phyloP scores from a whole-genome alignment of 2,329 filamentous ascomycete genomes.

The Lecanicillium sp. region DNA sequence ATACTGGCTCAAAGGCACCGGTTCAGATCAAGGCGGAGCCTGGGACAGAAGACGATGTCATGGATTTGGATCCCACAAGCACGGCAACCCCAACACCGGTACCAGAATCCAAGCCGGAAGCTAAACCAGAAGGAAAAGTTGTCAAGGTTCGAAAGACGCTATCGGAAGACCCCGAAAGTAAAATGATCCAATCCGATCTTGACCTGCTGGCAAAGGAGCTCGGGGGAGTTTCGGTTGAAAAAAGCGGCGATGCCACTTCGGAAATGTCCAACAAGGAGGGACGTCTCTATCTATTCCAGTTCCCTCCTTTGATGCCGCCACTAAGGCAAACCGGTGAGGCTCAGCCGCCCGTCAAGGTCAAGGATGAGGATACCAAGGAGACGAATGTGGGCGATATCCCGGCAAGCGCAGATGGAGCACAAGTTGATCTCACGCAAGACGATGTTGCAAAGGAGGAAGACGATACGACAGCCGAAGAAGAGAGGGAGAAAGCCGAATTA shows the following conservation, averaged over 20 bases:
- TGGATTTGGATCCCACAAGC: slow-evolving; percentile 9
- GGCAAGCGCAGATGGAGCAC: slow-evolving; percentile 14
- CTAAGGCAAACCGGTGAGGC: slow-evolving; percentile 27
- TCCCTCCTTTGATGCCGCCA: slow-evolving; percentile 53
- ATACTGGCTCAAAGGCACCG: slow-evolving; percentile 26
- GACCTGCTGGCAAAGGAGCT: slow-evolving; percentile 34
- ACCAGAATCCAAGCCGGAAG: neutral
- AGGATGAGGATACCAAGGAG: slow-evolving; percentile 32
- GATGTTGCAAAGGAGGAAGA: slow-evolving; percentile 19
- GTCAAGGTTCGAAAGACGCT: slow-evolving; percentile 15
- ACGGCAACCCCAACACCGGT: neutral
- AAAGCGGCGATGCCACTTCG: slow-evolving; percentile 18
- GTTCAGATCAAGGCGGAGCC: slow-evolving; percentile 38
- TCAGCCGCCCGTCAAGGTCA: slow-evolving; percentile 23
- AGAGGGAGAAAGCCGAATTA: slow-evolving; percentile 23
- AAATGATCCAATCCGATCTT: slow-evolving; percentile 30
- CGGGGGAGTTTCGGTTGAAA: slow-evolving; percentile 26
- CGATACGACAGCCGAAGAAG: slow-evolving; percentile 12
- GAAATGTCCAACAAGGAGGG: slow-evolving; percentile 38
- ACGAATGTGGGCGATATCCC: slow-evolving; percentile 27
- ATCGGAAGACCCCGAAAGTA: slow-evolving; percentile 29
- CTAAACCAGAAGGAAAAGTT: slow-evolving; percentile 12
- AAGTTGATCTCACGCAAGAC: slow-evolving; percentile 34
- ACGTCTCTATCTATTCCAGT: slow-evolving; percentile 55
- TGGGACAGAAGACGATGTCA: slow-evolving; percentile 25